Percentiles rank a stretch among this genome's conserved stretches.
Conservation (phyloP, 83 land plant genomes). For the Picea abies region DNA sequence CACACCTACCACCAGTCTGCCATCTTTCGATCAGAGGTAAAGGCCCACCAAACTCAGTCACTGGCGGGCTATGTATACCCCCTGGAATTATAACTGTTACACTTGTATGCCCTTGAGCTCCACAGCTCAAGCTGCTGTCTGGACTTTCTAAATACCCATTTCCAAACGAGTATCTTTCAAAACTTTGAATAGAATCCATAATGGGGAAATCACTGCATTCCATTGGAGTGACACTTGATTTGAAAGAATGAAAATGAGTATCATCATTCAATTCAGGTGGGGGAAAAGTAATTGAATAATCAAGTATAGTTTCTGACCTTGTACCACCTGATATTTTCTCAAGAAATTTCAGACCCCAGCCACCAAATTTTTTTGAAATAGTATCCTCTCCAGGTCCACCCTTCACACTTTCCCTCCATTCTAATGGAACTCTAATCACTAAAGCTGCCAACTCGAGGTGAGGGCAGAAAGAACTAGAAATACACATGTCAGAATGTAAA, state of each 20-base stretch:
- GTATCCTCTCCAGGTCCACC: constrained; percentile 25
- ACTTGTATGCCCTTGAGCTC: constrained; percentile 22
- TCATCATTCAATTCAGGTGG: constrained; percentile 10
- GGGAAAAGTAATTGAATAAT: background rate
- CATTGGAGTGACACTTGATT: background rate
- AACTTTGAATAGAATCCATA: background rate
- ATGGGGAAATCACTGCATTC: background rate
- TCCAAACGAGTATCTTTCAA: constrained; percentile 7
- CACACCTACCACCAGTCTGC: constrained; percentile 71
- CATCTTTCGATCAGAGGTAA: constrained; percentile 66
- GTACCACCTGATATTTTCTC: constrained; percentile 20
- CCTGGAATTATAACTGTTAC: constrained; percentile 62
- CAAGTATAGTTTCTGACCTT: constrained; percentile 6
- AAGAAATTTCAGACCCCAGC: constrained; percentile 80
- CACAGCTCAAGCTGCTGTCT: background rate
- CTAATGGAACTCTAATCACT: constrained; percentile 47
- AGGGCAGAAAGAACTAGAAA: constrained; percentile 19
- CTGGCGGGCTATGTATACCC: constrained; percentile 71
- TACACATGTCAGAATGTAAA: background rate
- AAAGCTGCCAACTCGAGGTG: constrained; percentile 57
- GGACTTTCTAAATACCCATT: constrained; percentile 10
- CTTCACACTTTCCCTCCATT: constrained; percentile 40
- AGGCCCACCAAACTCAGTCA: constrained; percentile 47
- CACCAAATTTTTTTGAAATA: constrained; percentile 31
- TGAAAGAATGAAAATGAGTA: background rate